Base-by-base conservation (phyloP, 148 eudicot genomes). In the Arctostaphylos glauca region DNA sequence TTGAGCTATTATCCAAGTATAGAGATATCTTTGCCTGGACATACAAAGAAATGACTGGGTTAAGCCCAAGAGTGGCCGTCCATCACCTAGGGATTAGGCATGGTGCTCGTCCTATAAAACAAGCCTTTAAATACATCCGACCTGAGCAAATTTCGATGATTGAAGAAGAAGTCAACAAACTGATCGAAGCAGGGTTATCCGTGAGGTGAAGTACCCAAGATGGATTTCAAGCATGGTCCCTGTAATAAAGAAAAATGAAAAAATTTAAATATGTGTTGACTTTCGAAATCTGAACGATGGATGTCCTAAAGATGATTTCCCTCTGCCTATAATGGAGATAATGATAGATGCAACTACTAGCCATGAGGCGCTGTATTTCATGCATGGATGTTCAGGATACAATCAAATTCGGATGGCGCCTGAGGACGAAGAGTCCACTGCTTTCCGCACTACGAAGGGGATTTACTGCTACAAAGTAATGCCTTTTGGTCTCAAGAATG, bases 381-480 rank as follows among this genome's bases (percentile, higher is more conserved):
- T 31, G 38, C 0, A 31, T 31, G 38, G 38, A 31, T 31, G 1
- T 31, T 31, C 1, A 1, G 38, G 38, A 31, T 31, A 31, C 38
- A 31, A 31, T 31, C 38, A 31, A 31, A 31, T 31, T 0, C 1
- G 47, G 3, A 77, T 77, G 80, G 44, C 46, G 0, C 31, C 52
- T 1, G 0, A 15, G 14, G 70, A 78, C 13, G 48, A 78, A 56
- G 67, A 78, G 21, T 1, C 25, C 3, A 78, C 50, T 2, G 10
- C 52, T 3, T 58, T 56, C 9, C 48, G 66, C 60, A 77, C 66
- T 9, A 6, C 70, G 1, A 41, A 81, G 56, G 78, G 78, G 3
- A 76, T 83, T 12, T 83, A 60, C 6, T 60, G 74, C 5, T 83
- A 62, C 21, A 83, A 83, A 38, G 85, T 83, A 5, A 77, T 82